Evolutionary conservation across 805 yeast species (phyloP).

Genomic region (Candida silvatica): DNA sequence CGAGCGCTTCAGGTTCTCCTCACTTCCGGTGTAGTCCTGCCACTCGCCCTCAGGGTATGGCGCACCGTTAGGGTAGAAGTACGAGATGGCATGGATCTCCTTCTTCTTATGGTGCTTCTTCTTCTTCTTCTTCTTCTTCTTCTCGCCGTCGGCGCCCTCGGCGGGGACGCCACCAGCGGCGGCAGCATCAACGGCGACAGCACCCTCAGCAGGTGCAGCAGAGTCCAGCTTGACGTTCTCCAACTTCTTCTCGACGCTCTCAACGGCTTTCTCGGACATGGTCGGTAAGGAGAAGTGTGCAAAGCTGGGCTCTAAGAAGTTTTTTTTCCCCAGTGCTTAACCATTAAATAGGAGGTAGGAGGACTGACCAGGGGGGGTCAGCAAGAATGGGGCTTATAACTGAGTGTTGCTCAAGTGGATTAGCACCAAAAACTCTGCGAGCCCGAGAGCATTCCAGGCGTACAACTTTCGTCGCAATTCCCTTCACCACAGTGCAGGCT

Average conservation of each 20-base stretch:
- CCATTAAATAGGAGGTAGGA: too few relatives aligned
- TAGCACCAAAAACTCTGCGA: too few relatives aligned
- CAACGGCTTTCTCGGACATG: slow-evolving; percentile 4
- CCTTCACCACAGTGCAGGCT: too few relatives aligned
- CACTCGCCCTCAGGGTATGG: slow-evolving; percentile 91
- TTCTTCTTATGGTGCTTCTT: slow-evolving; percentile 47
- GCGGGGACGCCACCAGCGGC: background rate
- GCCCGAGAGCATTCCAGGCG: too few relatives aligned
- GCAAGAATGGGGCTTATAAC: too few relatives aligned
- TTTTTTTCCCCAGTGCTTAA: too few relatives aligned
- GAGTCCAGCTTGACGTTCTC: background rate
- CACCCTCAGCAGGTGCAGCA: background rate
- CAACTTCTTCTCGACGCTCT: background rate
- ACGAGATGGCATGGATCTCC: slow-evolving; percentile 53
- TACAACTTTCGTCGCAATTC: too few relatives aligned
- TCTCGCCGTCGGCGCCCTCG: slow-evolving; percentile 12
- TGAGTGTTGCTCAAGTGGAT: too few relatives aligned
- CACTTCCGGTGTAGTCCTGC: slow-evolving; percentile 54
- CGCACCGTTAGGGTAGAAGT: slow-evolving; percentile 57
- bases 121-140: slow-evolving; percentile 53
- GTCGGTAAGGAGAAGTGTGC: background rate
- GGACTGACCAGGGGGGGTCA: too few relatives aligned
- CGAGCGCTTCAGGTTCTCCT: slow-evolving; percentile 62
- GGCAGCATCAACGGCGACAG: background rate
- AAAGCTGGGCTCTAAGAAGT: too few relatives aligned